Evolutionary conservation across 441 rosid genomes (phyloP).

Genomic region (Bruguiera hainesii): DNA sequence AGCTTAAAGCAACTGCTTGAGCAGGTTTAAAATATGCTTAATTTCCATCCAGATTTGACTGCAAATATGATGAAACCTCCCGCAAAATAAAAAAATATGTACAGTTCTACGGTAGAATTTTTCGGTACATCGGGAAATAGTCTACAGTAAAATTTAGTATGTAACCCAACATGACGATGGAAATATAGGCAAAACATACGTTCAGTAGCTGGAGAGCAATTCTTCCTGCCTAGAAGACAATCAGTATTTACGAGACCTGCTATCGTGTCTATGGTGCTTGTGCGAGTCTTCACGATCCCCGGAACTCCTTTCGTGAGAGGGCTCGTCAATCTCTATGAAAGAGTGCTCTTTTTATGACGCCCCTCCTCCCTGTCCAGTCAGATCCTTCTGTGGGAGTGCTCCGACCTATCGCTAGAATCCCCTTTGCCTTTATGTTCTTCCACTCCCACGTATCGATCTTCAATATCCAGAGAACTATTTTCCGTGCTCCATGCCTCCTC

Average conservation of each 20-base stretch:
- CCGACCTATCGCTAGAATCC: conserved; percentile 23
- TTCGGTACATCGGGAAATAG: too few species aligned
- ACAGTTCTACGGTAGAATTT: too few species aligned
- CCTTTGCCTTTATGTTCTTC: conserved; percentile 33
- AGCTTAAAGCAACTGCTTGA: too few species aligned
- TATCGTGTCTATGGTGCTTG: conserved; percentile 20
- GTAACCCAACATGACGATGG: neutral
- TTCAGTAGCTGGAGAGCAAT: conserved; percentile 16
- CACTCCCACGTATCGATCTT: conserved; percentile 28
- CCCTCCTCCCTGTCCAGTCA: conserved; percentile 32
- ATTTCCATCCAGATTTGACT: too few species aligned
- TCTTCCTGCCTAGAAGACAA: conserved; percentile 22
- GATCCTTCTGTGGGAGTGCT: conserved; percentile 23
- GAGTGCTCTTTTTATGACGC: conserved; percentile 25
- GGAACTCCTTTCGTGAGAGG: conserved; percentile 22
- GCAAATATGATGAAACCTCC: too few species aligned
- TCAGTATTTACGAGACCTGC: conserved; percentile 19
- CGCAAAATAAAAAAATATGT: too few species aligned
- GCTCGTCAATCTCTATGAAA: neutral
- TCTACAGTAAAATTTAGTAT: neutral
- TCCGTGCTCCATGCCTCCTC: conserved; percentile 23
- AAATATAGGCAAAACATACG: neutral
- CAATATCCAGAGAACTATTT: conserved; percentile 27
- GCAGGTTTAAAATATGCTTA: too few species aligned
- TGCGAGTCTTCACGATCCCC: conserved; percentile 20